Conservation (phyloP, 2,329 filamentous ascomycete genomes). For the Cladosporium sp. region DNA sequence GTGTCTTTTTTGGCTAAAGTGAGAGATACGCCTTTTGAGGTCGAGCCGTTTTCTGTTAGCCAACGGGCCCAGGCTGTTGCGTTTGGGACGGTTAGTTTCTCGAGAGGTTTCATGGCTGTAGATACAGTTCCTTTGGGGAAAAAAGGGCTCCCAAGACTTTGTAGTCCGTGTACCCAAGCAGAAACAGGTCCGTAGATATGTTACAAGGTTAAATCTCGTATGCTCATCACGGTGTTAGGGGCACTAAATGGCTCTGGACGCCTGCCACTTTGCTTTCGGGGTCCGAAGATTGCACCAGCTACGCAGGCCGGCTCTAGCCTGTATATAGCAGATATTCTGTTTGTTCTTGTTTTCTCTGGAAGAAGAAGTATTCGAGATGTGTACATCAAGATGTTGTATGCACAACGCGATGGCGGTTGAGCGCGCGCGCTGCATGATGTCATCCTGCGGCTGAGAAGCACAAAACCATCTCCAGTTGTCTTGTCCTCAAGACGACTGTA, state of each 20-base stretch:
- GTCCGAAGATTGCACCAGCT: neutral
- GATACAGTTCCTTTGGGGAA: too few species aligned
- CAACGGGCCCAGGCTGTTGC: conserved; percentile 27
- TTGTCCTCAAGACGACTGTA: neutral
- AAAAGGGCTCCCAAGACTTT: neutral
- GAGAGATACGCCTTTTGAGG: conserved; percentile 27
- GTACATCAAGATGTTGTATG: neutral
- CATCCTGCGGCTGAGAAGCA: neutral
- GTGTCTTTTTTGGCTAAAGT: conserved; percentile 30
- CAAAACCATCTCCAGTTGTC: neutral
- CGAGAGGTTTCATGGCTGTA: neutral
- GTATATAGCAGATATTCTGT: neutral
- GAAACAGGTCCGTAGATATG: neutral
- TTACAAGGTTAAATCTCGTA: neutral
- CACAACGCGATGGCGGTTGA: neutral
- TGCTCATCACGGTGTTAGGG: neutral
- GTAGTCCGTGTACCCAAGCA: neutral
- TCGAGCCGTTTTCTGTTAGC: conserved; percentile 22
- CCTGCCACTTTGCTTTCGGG: neutral
- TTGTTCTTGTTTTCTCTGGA: neutral
- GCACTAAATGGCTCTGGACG: neutral
- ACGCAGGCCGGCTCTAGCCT: neutral
- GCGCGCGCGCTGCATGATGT: neutral
- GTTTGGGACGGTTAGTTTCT: conserved; percentile 25
- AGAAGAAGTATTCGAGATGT: neutral